phyloP scores from a whole-genome alignment of 192 early-diverging fungal genomes.

The Phlyctochytrium planicorne region DNA sequence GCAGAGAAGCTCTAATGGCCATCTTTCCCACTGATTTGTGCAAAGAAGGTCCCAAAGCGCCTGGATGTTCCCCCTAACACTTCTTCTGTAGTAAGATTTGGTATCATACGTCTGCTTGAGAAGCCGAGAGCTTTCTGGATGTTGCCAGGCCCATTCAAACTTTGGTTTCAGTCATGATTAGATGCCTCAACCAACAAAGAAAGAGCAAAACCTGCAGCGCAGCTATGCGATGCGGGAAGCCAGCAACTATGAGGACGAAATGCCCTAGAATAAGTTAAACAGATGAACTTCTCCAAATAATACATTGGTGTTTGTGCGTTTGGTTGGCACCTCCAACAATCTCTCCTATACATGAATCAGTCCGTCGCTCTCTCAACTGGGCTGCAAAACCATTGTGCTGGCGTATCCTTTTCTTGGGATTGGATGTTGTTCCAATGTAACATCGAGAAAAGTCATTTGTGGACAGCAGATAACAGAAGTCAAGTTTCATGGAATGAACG shows the following conservation, averaged over 20 bases:
- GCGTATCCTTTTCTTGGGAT: slow-evolving; percentile 45
- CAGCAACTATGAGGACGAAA: slow-evolving; percentile 46
- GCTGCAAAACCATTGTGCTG: slow-evolving; percentile 62
- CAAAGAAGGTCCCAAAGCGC: slow-evolving; percentile 38
- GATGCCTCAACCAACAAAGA: neutral
- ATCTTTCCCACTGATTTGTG: slow-evolving; percentile 32
- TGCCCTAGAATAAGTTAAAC: slow-evolving; percentile 38
- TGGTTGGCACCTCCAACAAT: slow-evolving; percentile 26
- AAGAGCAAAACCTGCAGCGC: slow-evolving; percentile 44
- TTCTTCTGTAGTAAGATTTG: slow-evolving; percentile 10
- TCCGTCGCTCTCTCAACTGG: slow-evolving; percentile 53
- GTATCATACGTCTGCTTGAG: slow-evolving; percentile 26
- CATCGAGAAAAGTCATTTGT: slow-evolving; percentile 28
- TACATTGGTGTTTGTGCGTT: neutral
- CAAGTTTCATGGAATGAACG: neutral
- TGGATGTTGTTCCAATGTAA: slow-evolving; percentile 58
- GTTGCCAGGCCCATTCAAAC: slow-evolving; percentile 57
- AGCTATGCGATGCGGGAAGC: slow-evolving; percentile 45
- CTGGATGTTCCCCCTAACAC: slow-evolving; percentile 28
- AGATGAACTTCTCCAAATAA: too few relatives aligned
- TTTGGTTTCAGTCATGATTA: neutral
- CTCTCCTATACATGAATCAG: slow-evolving; percentile 37
- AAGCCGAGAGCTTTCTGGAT: slow-evolving; percentile 48
- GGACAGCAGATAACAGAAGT: slow-evolving; percentile 43
- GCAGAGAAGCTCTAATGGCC: slow-evolving; percentile 29